These are phyloP conservation scores for Cyclotella cryptica DNA, from an alignment of 108 stramenopile species.

Conservation along the genomic window DNA sequence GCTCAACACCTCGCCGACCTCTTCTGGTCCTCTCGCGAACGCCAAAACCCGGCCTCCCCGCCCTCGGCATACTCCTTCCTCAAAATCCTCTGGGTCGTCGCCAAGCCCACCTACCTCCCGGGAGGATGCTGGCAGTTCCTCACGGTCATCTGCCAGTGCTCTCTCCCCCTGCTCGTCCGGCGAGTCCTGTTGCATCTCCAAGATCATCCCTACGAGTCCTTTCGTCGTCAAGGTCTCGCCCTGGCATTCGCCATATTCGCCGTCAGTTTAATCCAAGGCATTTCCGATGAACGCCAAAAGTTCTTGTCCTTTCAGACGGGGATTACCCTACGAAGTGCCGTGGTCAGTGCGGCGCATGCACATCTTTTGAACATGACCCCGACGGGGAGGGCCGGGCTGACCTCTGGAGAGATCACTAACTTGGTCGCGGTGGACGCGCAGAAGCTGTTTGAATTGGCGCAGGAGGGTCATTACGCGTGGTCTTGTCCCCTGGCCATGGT, in stretches of 20 bases:
- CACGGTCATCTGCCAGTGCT: constrained; percentile 31
- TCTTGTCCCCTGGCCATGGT: constrained; percentile 76
- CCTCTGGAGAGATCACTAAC: constrained; percentile 78
- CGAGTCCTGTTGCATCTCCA: constrained; percentile 30
- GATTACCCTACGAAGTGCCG: constrained; percentile 58
- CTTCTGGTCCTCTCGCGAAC: constrained; percentile 19
- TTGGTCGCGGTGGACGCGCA: constrained; percentile 84
- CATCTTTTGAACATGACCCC: constrained; percentile 65
- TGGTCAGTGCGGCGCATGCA: constrained; percentile 66
- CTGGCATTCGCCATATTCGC: constrained; percentile 59
- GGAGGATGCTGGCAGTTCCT: constrained; percentile 39
- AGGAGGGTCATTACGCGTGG: constrained; percentile 87
- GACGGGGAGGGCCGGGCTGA: constrained; percentile 57
- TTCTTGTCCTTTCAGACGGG: constrained; percentile 73
- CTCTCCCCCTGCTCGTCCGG: constrained; percentile 43
- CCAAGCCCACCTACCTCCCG: constrained; percentile 41
- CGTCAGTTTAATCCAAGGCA: constrained; percentile 56
- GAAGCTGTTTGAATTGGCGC: constrained; percentile 83
- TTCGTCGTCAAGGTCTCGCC: constrained; percentile 42
- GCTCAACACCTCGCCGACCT: constrained; percentile 20
- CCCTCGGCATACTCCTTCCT: constrained; percentile 24
- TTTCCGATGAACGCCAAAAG: constrained; percentile 74
- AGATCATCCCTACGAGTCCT: constrained; percentile 11
- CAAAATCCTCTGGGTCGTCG: constrained; percentile 61
- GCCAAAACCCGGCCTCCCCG: background rate